Conservation (phyloP, 805 yeast genomes). For the Kodamaea kaohsiungensis region DNA sequence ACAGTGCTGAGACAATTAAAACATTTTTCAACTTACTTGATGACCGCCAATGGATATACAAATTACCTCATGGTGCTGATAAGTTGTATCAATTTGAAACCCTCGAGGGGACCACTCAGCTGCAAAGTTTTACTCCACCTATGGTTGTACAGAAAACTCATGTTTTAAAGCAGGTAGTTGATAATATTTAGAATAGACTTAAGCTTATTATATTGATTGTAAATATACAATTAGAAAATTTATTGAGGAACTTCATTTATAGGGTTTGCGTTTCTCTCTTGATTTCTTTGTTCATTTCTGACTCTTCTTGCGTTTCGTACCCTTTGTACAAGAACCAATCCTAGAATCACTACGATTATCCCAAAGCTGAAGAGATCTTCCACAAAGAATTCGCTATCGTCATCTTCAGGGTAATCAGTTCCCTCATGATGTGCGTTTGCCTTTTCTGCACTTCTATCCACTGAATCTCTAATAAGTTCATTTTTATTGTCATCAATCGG, state of each 20-base stretch:
- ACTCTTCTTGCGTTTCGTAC: conserved; percentile 24
- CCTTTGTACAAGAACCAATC: conserved; percentile 31
- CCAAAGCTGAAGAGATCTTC: conserved; percentile 31
- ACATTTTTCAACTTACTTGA: conserved; percentile 62
- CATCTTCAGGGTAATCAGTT: conserved; percentile 13
- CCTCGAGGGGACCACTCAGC: neutral
- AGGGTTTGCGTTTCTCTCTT: conserved; percentile 16
- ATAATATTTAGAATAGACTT: neutral
- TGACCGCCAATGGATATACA: conserved; percentile 62
- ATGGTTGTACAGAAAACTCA: neutral
- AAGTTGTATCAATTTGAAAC: neutral
- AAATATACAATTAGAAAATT: too few species aligned
- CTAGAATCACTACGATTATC: conserved; percentile 23
- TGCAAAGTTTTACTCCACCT: neutral
- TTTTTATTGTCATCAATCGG: neutral
- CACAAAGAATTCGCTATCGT: conserved; percentile 22
- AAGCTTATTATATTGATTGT: too few species aligned
- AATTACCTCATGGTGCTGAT: conserved; percentile 39
- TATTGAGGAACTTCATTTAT: neutral
- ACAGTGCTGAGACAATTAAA: conserved; percentile 50
- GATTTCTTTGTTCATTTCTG: conserved; percentile 9
- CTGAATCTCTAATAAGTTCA: neutral
- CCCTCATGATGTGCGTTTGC: conserved; percentile 41
- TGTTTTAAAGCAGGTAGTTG: neutral
- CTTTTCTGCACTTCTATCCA: conserved; percentile 19